A percentile compares a stretch with the other conserved stretches of the same genome.
Conservation (phyloP, 306 rosid species). For the Vicia faba region DNA sequence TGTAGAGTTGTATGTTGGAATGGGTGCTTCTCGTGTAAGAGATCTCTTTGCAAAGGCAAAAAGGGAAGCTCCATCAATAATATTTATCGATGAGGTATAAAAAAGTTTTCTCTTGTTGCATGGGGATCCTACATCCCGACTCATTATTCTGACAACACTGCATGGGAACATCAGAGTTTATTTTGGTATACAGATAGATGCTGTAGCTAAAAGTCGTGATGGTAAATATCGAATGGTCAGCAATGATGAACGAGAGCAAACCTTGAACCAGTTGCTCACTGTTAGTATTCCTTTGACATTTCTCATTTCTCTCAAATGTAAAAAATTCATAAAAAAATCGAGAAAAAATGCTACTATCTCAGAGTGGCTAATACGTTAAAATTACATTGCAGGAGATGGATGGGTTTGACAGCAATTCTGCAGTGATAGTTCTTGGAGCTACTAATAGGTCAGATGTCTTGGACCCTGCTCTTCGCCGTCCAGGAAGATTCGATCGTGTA, state of each 20-base stretch:
- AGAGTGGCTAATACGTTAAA: conserved; percentile 27
- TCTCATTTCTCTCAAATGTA: conserved; percentile 33
- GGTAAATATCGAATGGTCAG: conserved; percentile 92
- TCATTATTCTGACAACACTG: background rate
- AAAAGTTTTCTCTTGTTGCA: conserved; percentile 33
- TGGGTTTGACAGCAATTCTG: conserved; percentile 96
- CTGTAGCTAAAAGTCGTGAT: conserved; percentile 98
- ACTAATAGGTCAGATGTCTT: conserved; percentile 90
- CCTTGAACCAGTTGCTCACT: conserved; percentile 95
- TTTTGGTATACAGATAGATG: conserved; percentile 76
- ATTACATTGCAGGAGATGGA: conserved; percentile 85
- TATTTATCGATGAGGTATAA: conserved; percentile 89
- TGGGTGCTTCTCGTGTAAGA: conserved; percentile 99
- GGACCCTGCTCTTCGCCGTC: conserved; percentile 99
- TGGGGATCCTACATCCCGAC: background rate
- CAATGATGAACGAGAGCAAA: conserved; percentile 97
- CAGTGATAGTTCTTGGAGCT: conserved; percentile 95
- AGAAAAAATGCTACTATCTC: background rate
- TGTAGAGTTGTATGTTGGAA: conserved; percentile 95
- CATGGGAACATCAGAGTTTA: conserved; percentile 15
- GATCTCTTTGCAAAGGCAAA: conserved; percentile 97
- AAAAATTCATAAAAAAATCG: background rate
- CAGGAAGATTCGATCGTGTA: conserved; percentile 97
- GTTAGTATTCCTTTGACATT: conserved; percentile 53
- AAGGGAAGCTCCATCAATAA: conserved; percentile 94